These are phyloP conservation scores for Xylaria palmicola DNA, from an alignment of 495 filamentous ascomycete genomes.

Conservation along the genomic window DNA sequence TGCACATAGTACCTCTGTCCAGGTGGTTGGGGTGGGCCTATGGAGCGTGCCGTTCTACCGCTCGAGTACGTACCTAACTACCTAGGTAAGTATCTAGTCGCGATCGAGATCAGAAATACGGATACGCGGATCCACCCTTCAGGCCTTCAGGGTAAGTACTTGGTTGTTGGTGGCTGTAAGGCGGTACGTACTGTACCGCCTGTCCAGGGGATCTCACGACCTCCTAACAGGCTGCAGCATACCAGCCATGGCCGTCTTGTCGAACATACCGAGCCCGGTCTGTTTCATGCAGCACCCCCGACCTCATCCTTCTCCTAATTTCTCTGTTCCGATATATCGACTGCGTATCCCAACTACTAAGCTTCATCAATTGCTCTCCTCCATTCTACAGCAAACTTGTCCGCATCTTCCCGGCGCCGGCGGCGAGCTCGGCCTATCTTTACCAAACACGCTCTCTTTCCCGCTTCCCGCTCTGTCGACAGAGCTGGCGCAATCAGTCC, in stretches of 20 bases:
- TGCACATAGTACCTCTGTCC: background rate
- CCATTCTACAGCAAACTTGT: background rate
- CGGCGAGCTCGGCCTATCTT: too few relatives aligned
- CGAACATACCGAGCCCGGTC: background rate
- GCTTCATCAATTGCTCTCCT: background rate
- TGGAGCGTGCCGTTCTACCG: background rate
- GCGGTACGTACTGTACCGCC: too few relatives aligned
- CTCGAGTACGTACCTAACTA: background rate
- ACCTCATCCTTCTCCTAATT: slow-evolving; percentile 1
- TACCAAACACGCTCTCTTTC: background rate
- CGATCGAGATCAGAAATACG: slow-evolving; percentile 15
- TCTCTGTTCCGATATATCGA: background rate
- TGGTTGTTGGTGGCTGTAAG: too few relatives aligned
- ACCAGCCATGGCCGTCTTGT: background rate
- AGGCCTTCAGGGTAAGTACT: too few relatives aligned
- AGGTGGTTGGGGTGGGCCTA: slow-evolving; percentile 6
- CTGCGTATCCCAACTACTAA: slow-evolving; percentile 4
- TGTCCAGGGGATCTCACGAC: background rate
- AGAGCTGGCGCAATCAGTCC: slow-evolving; percentile 2
- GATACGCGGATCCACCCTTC: slow-evolving; percentile 9
- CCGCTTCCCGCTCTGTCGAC: slow-evolving; percentile 2
- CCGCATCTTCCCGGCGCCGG: too few relatives aligned
- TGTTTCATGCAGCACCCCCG: slow-evolving; percentile 3
- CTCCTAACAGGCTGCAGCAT: too few relatives aligned
- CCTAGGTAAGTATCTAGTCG: too few relatives aligned